Conservation (phyloP, 768 basidiomycete genomes). For the Xerocomellus dryophilus region DNA sequence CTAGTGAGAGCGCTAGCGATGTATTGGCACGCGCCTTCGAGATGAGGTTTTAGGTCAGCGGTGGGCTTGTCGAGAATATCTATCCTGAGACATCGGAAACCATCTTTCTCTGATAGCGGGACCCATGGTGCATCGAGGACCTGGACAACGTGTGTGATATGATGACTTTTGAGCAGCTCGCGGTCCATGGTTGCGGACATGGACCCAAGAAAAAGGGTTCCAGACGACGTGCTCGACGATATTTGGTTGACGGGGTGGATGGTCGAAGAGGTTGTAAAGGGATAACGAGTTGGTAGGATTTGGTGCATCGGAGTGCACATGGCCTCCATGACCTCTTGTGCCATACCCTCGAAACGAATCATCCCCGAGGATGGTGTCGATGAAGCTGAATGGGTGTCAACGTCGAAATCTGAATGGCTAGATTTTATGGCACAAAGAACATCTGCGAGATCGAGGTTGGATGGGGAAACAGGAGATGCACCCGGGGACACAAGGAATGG, state of each 20-base stretch:
- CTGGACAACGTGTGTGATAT: slow-evolving; percentile 60
- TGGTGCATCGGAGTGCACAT: slow-evolving; percentile 87
- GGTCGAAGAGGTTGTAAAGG: slow-evolving; percentile 15
- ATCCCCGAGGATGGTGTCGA: slow-evolving; percentile 34
- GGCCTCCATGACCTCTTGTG: slow-evolving; percentile 74
- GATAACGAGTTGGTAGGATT: slow-evolving; percentile 47
- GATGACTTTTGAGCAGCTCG: slow-evolving; percentile 46
- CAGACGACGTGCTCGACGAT: slow-evolving; percentile 27
- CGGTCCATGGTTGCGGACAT: slow-evolving; percentile 57
- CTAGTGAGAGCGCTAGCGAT: slow-evolving; percentile 59
- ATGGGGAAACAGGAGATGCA: not conserved
- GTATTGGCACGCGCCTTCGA: slow-evolving; percentile 64
- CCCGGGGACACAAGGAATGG: not conserved
- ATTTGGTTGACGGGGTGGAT: slow-evolving; percentile 16
- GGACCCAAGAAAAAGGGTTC: slow-evolving; percentile 69
- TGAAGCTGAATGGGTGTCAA: not conserved
- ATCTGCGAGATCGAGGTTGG: not conserved
- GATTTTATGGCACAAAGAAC: slow-evolving; percentile 4
- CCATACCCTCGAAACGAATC: slow-evolving; percentile 76
- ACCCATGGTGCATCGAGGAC: slow-evolving; percentile 67
- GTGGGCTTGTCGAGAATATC: slow-evolving; percentile 60
- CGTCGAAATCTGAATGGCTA: not conserved
- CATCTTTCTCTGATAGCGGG: slow-evolving; percentile 45
- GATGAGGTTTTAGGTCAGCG: slow-evolving; percentile 63
- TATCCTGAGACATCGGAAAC: slow-evolving; percentile 58